Evolutionary conservation across 352 stramenopile species (phyloP), one percentile per base, ranked within the genome.

Genomic region (Phytophthora megakarya): DNA sequence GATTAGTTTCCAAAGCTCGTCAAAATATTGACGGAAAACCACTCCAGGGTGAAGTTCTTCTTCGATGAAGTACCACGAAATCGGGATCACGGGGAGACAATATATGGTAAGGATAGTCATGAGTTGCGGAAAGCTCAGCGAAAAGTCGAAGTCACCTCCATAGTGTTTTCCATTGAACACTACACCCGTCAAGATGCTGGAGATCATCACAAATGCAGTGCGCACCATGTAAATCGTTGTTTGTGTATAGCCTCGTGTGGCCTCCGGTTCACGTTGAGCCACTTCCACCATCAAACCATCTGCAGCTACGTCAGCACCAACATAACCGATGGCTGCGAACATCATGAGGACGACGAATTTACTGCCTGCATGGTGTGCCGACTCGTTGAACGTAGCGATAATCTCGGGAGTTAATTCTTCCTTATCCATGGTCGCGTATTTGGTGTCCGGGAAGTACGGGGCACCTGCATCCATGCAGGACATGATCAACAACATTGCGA

Each of bases 261-360:
- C 46, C 12, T 75, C 59, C 2, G 69, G 68, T 30, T 80, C 72
- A 16, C 72, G 65, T 38, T 80, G 69, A 21, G 70, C 70, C 22
- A 77, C 42, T 33, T 77, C 72, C 12, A 88, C 76, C 47, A 85
- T 77, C 33, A 84, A 57, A 11, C 48, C 76, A 13, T 86, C 76
- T n/a, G 76, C 65, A 3, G 68, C 67, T 2, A 81, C 76, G 21
- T 81, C 73, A 32, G 78, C 65, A 30, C 30, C 52, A 18, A 86
- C 67, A 45, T 83, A 86, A 7, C 75, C 78, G 12, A 84, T 44
- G 1, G 75, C 62, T 5, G 71, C 72, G 25, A 86, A 32, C 70
- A 81, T 80, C 72, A 83, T 84, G 26, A 86, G 54, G 12, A 82
- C 46, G 38, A 86, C 55, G 40, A 80, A 86, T 49, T 81, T 84